phyloP scores from a whole-genome alignment of 129 eudicot genomes.

The Flaveria brownii region DNA sequence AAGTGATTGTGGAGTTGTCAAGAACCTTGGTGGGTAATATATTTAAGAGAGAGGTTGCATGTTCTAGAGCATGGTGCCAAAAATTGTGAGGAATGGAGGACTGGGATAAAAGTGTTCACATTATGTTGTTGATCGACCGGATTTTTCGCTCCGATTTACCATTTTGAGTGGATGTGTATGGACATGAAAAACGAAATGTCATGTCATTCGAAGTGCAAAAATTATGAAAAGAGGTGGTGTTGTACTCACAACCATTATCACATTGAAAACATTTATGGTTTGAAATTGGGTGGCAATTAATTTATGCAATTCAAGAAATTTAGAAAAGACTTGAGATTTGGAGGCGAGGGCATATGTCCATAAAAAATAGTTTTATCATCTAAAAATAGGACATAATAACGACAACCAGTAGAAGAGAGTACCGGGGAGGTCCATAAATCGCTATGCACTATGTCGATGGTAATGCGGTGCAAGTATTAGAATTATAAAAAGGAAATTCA shows the following conservation, averaged over 20 bases:
- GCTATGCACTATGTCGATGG: not conserved
- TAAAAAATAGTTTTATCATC: too few relatives aligned
- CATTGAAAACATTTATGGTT: not conserved
- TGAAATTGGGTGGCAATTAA: too few relatives aligned
- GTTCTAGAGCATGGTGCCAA: too few relatives aligned
- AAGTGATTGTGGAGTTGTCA: not conserved
- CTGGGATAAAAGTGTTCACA: not conserved
- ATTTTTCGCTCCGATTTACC: not conserved
- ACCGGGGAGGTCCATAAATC: too few relatives aligned
- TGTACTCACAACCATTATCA: not conserved
- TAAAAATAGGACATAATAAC: too few relatives aligned
- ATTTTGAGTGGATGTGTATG: not conserved
- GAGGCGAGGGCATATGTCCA: too few relatives aligned
- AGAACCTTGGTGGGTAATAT: not conserved
- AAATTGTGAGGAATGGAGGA: not conserved
- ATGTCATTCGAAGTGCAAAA: not conserved
- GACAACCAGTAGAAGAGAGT: too few relatives aligned
- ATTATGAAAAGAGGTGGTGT: not conserved
- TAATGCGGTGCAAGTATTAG: not conserved
- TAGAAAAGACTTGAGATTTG: too few relatives aligned
- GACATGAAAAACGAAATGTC: not conserved
- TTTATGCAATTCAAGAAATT: too few relatives aligned
- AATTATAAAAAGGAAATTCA: not conserved
- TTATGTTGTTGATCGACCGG: not conserved
- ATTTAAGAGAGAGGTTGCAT: not conserved